A percentile compares a stretch with the other conserved stretches of the same genome.
Conservation (phyloP, 73 alveolate genomes). For the Chromera velia region DNA sequence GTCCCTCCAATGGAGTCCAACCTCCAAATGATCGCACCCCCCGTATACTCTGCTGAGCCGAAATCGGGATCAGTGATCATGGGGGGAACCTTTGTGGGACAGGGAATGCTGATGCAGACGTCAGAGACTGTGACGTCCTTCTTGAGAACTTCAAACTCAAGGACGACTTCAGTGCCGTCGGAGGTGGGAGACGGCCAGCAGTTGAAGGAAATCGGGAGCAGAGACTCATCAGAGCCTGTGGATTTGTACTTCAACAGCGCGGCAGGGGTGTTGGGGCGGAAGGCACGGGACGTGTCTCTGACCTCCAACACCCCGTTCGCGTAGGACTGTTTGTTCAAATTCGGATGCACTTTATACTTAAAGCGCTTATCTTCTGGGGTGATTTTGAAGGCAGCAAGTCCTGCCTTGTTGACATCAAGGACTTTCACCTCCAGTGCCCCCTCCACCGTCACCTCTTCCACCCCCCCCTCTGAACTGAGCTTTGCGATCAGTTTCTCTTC, state of each 20-base stretch:
- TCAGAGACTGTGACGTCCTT: background rate
- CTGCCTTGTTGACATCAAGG: slow-evolving; percentile 1
- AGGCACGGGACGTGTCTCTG: background rate
- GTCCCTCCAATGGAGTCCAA: background rate
- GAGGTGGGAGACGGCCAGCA: background rate
- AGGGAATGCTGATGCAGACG: background rate
- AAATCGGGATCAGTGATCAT: background rate
- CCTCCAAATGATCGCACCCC: background rate
- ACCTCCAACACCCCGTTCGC: background rate
- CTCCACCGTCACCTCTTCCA: background rate
- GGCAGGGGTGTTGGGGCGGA: background rate
- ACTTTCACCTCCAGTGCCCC: background rate
- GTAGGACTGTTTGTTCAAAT: background rate
- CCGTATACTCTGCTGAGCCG: background rate
- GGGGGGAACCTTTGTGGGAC: background rate
- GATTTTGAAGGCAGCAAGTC: background rate
- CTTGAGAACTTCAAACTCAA: background rate
- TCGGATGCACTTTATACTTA: background rate
- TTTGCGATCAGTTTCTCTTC: background rate
- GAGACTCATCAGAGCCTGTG: background rate
- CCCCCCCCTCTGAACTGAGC: background rate
- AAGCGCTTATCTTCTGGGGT: background rate
- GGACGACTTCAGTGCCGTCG: background rate
- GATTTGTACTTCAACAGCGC: background rate
- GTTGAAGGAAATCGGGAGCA: background rate